phyloP scores from a whole-genome alignment of 2,329 filamentous ascomycete genomes.

The Lasiodiplodia theobromae region DNA sequence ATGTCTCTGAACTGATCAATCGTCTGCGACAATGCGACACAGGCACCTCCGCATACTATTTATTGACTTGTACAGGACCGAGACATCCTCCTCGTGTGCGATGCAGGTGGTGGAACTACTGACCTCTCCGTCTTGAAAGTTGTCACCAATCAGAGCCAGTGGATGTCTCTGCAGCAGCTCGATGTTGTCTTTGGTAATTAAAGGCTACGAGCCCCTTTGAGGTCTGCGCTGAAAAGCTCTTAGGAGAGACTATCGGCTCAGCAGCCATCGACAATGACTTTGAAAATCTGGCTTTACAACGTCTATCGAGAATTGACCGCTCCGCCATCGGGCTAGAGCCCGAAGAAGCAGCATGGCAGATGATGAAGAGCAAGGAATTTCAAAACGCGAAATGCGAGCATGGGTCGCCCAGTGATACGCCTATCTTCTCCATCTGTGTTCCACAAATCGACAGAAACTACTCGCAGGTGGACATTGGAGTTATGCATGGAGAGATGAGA shows the following conservation, averaged over 20 bases:
- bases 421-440: constrained; percentile 46
- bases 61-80: constrained; percentile 37
- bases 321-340: constrained; percentile 40
- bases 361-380: constrained; percentile 50
- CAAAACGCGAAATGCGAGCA: constrained; percentile 52
- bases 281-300: constrained; percentile 42
- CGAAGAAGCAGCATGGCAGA: constrained; percentile 49
- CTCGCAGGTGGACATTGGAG: constrained; percentile 41
- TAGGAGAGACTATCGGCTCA: constrained; percentile 49
- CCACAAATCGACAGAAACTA: constrained; percentile 43
- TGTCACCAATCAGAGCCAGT: constrained; percentile 36
- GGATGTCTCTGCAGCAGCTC: constrained; percentile 43
- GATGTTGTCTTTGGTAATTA: constrained; percentile 45
- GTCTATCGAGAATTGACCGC: constrained; percentile 42
- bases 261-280: constrained; percentile 51
- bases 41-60: not conserved
- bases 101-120: constrained; percentile 59
- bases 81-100: constrained; percentile 58
- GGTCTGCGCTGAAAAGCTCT: not conserved
- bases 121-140: constrained; percentile 51
- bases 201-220: not conserved
- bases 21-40: not conserved
- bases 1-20: not conserved
- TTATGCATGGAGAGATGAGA: constrained; percentile 44
- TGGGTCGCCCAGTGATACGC: constrained; percentile 46